Conservation (phyloP, 2,329 filamentous ascomycete species). For the Sporothrix dimorphospora region DNA sequence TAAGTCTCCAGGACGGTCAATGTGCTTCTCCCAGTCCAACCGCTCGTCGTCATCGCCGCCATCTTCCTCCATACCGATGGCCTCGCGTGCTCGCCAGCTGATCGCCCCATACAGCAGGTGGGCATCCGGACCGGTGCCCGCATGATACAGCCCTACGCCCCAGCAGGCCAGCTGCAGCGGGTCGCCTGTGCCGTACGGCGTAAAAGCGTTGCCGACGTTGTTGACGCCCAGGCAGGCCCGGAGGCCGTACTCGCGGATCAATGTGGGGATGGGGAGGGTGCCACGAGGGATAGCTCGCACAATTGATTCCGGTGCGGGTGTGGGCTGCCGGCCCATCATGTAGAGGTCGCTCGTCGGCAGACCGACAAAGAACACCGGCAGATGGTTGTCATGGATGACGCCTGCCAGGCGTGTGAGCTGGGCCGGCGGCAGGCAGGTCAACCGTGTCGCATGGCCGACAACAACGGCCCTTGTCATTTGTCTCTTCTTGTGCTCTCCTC, state of each 20-base stretch:
- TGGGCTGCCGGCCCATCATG: constrained; percentile 61
- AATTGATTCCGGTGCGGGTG: neutral
- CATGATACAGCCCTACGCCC: constrained; percentile 69
- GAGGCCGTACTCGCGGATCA: constrained; percentile 62
- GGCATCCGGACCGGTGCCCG: constrained; percentile 62
- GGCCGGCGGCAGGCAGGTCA: constrained; percentile 57
- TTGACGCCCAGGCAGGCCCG: constrained; percentile 67
- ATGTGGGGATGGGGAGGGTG: constrained; percentile 62
- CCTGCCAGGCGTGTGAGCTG: constrained; percentile 55
- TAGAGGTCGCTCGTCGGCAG: constrained; percentile 72
- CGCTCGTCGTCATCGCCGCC: neutral
- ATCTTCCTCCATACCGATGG: constrained; percentile 40
- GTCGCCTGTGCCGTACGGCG: constrained; percentile 69
- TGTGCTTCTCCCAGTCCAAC: neutral
- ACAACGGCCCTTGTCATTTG: constrained; percentile 51
- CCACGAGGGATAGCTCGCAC: constrained; percentile 50
- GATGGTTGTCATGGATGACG: constrained; percentile 49
- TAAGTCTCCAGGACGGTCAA: neutral
- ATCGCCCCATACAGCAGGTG: constrained; percentile 55
- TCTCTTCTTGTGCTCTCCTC: constrained; percentile 36
- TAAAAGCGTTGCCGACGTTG: constrained; percentile 76
- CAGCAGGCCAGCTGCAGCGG: constrained; percentile 65
- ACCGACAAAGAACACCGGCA: constrained; percentile 69
- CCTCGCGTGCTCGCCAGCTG: constrained; percentile 43
- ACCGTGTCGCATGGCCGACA: constrained; percentile 69